phyloP scores from a whole-genome alignment of 345 rosid genomes.

The Psidium guajava region DNA sequence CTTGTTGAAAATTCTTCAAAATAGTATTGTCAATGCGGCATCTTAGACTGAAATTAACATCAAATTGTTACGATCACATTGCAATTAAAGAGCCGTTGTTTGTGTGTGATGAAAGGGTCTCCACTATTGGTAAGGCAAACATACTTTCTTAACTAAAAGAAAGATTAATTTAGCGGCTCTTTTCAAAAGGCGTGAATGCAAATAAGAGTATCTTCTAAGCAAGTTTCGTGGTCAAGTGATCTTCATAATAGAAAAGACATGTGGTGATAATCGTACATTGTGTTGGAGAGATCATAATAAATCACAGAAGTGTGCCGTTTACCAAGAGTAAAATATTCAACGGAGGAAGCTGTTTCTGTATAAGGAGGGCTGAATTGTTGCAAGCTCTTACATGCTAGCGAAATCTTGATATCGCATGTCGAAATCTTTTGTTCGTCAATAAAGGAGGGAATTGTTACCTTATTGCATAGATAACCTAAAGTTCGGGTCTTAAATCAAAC shows the following conservation, averaged over 20 bases:
- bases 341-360: rapidly evolving
- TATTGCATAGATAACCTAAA: neutral
- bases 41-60: neutral
- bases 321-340: neutral
- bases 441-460: neutral
- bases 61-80: neutral
- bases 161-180: neutral
- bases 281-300: neutral
- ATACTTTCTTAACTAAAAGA: neutral
- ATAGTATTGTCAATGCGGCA: neutral
- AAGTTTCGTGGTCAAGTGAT: neutral
- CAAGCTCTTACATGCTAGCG: neutral
- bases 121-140: neutral
- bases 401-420: neutral
- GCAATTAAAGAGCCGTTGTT: neutral
- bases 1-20: neutral
- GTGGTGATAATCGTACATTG: neutral
- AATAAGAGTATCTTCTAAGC: neutral
- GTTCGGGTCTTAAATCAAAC: neutral
- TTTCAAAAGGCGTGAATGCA: neutral
- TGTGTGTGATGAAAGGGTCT: neutral
- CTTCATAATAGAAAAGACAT: neutral
- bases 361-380: neutral
- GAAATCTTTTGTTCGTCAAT: neutral
- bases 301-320: neutral